Evolutionary conservation across 2,329 filamentous ascomycete genomes (phyloP), one percentile per base, ranked within the genome.

Genomic region (Diaporthe ilicicola): DNA sequence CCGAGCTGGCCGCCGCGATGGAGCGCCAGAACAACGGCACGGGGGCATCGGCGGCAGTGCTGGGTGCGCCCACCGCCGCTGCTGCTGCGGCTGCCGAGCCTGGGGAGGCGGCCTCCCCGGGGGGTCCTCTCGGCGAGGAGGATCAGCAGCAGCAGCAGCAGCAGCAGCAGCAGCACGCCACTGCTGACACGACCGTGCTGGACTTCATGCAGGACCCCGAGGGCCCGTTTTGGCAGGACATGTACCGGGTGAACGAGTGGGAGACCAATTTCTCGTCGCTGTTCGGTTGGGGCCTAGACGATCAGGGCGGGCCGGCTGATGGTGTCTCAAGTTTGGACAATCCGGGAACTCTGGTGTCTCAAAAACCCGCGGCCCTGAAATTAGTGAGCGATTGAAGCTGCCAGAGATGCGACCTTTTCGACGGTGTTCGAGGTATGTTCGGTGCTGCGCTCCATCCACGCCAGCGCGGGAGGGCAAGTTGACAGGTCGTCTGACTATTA

Each of bases 181-280:
- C 6, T n/a, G 42, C 19, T 2, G 59, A 62, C 2, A 27, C 42
- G 19, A 1, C 42, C 12, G 5, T 62, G 59, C 59, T 62, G 5
- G 67, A 59, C 5, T 10, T 66, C 46, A 39, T 42, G n/a, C 70
- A 70, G 39, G 59, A 42, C 27, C 39, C 66, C 5, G 70, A 70
- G 61, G 67, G 69, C 34, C 39, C 62, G 24, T 70, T 72, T 24
- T 56, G 62, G 67, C 62, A 70, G 62, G 70, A 72, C 17, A 48
- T 55, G 39, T 67, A 48, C 48, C 56, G 55, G 7, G 24, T 59
- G 2, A 61, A 55, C n/a, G 61, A 72, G 39, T 67, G 62, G 70
- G 68, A 72, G 32, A 55, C 46, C 32, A 67, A 54, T 22, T 67
- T 72, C 55, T 62, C 29, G 29, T 56, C 61, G 17, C 27, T 72